Evolutionary conservation across 2,329 filamentous ascomycete species (phyloP), one percentile per base, ranked within the genome.

Genomic region (Claviceps arundinis): DNA sequence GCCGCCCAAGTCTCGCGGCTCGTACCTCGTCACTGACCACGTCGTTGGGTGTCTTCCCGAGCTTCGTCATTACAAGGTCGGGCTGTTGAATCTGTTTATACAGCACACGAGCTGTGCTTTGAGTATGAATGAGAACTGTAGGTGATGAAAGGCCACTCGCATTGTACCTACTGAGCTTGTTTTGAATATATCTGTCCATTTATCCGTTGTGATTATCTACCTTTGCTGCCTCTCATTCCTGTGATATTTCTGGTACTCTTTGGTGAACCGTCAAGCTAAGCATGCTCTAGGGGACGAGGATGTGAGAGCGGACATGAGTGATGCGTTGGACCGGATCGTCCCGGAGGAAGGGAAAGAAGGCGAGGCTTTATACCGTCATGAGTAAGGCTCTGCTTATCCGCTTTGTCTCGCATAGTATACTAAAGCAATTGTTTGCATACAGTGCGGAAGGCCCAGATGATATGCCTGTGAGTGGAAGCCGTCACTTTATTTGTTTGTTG

Each of bases 41-140:
- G 78, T 97, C 52, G 60, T 81, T 26, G 72, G 75, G 48, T 73
- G 82, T 54, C 71, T 97, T 1, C 90, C 91, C 4, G 89, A 96
- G 69, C 78, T 97, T 57, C 75, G 76, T 54, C 67, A 80, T 58
- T 95, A 95, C 78, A 91, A 91, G 67, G 80, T 93, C 60, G 89
- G 89, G 45, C 70, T 95, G 55, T 72, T 97, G 56, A 83, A 95
- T 66, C 76, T 98, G 47, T 98, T 97, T 68, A 77, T 97, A 51
- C 91, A 98, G 71, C 93, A 98, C 71, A 98, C 93, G 5, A 89
- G 82, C 62, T 95, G 89, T 69, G 93, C 87, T 13, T 76, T 98
- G 50, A 87, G 81, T 55, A 72, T 98, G 61, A 98, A 98, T 65
- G 93, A 98, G 77, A 97, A 97, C 71, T 84, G 79, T 70, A 56